Evolutionary conservation across 352 stramenopile genomes (phyloP), one percentile per base, ranked within the genome.

Genomic region (Blastocystis sp.): DNA sequence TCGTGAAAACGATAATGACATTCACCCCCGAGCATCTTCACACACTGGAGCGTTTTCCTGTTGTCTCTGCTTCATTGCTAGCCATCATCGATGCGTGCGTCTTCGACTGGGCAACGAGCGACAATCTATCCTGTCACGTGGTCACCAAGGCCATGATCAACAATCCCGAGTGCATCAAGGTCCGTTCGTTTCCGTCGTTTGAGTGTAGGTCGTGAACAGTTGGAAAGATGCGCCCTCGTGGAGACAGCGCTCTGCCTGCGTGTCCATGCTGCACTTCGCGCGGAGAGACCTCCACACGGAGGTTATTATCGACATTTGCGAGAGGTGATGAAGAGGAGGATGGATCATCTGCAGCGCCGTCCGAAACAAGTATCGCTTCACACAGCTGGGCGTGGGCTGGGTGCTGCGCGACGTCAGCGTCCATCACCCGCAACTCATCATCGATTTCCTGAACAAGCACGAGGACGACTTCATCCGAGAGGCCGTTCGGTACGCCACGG

Each of bases 341-440:
- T 38, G 21, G 5, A 23, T 23, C 21, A n/a, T 28, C 19, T 23
- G 21, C 21, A 84, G 74, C 14, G 74, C 28, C 7, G 56, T 69
- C 3, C 19, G 48, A 1, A 84, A 84, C 41, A 17, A n/a, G 1
- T 84, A 70, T 21, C 74, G 74, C 21, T 84, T 84, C 52, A 84
- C 74, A 9, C 74, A 84, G 61, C 53, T 84, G 53, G 74, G 74
- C 21, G 61, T 67, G 4, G 74, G 74, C 7, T 84, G 74, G 74
- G 4, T 84, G 10, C 74, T 84, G n/a, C 74, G 74, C 21, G 74
- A 84, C 14, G 74, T 84, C 0, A 84, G 74, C 45, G 52, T 84
- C 23, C 60, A 59, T 45, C 17, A 84, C 21, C 5, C 41, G 14
- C 9, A 67, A 3, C 2, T 84, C 10, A 53, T 84, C 2, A 69